Base-by-base conservation (phyloP, 2,329 filamentous ascomycete species). In the Sclerotiophoma versabilis region DNA sequence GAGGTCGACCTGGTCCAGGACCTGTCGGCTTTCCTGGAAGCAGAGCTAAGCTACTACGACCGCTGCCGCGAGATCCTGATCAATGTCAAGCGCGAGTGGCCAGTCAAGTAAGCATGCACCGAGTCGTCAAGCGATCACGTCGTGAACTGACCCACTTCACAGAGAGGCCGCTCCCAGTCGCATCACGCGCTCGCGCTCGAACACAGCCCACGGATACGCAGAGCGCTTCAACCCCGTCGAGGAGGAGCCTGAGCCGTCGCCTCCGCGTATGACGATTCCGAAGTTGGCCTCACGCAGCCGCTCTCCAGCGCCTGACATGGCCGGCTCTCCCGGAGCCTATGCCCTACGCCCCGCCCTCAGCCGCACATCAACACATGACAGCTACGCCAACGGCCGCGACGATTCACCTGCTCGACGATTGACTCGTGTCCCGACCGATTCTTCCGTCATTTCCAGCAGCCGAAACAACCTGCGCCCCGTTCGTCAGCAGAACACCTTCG, bases 41-140 rank as follows among this genome's bases (percentile, higher is more conserved):
- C 91, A 33, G 90, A 98, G 77, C 82, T 98, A 53, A 88, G 90
- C 59, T 97, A 95, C 77, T 90, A 97, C 73, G 93, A 98, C 73
- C 88, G 90, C 57, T 96, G 92, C 72, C 85, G 90, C 48, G 93
- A 97, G 63, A 90, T 96, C 62, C 84, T 98, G 49, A 63, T 88
- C 59, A 84, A 86, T 62, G 74, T 90, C 59, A 89, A 85, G 78
- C 82, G 83, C 64, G 86, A 90, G 58, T 90, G 88, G 87, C 87
- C 87, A 54, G 82, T 80, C 66, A 80, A 79, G 85, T 87, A 75
- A 72, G 81, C 30, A 58, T 10, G 26, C 14, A 15, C 9, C 1
- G 9, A 29, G 39, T 5, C 15, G 33, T 39, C 11, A 6, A 23
- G 22, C 23, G 7, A 4, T 5, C 29, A 4, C 23, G 17, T 34